Percentiles rank a stretch among this genome's conserved stretches.
These are phyloP conservation scores for Pythium sukuiense DNA, from an alignment of 352 stramenopile species.

Conservation along the genomic window DNA sequence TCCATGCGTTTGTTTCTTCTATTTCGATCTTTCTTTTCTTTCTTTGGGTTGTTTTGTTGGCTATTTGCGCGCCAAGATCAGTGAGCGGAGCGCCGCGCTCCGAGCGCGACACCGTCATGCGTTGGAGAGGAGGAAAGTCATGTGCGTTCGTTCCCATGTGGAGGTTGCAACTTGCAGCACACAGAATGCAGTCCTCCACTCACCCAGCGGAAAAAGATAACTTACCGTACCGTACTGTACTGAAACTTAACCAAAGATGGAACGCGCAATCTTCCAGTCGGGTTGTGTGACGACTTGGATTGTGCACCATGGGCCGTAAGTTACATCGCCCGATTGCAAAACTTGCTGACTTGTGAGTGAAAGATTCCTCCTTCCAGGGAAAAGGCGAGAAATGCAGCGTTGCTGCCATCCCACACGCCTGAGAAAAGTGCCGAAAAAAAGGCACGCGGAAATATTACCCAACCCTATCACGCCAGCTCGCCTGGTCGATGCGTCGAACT, in stretches of 20 bases:
- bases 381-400: conserved; percentile 8
- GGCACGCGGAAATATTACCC: conserved; percentile 28
- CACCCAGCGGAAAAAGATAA: conserved; percentile 1
- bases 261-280: conserved; percentile 4
- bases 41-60: conserved; percentile 16
- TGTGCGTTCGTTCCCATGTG: conserved; percentile 1
- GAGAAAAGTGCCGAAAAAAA: conserved; percentile 34
- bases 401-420: conserved; percentile 13
- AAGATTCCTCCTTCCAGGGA: conserved; percentile 22
- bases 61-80: conserved; percentile 17
- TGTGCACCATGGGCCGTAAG: conserved; percentile 16
- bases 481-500: conserved; percentile 25
- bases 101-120: not conserved
- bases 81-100: not conserved
- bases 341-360: conserved; percentile 14
- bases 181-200: not conserved
- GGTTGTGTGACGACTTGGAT: not conserved
- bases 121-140: not conserved
- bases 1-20: conserved; percentile 10
- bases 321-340: not conserved
- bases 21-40: conserved; percentile 25
- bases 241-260: conserved; percentile 12
- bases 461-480: conserved; percentile 26
- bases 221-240: not conserved
- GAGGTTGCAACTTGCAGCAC: not conserved